Evolutionary conservation across 257 asterid species (phyloP), one percentile per base, ranked within the genome.

Genomic region (Cinchona pubescens): DNA sequence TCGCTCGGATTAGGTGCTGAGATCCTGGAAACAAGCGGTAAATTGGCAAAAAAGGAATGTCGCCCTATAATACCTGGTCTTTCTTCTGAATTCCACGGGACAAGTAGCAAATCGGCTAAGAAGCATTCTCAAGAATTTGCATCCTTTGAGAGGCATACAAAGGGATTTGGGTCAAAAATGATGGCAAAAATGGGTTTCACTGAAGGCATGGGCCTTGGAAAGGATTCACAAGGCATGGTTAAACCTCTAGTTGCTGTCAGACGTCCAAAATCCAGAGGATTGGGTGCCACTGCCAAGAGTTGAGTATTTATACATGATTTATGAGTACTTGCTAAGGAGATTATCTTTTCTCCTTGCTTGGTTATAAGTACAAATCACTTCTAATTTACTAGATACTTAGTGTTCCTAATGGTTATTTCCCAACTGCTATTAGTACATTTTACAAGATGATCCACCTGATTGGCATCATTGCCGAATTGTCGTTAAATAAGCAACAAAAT

Each of bases 131-230:
- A 62, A 43, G 84, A 82, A 46, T 35, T 90, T 75, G 99, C 88
- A 62, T 84, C 90, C 6, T 94, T 94, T 74, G 99, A 95, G 92
- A 91, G 76, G 86, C 94, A 95, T 35, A 95, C 98, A 0, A 90
- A 82, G 79, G 98, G 99, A 29, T 92, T 94, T 76, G 99, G 99
- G 59, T 94, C 99, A 37, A 94, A 85, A 78, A 83, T 94, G 91
- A 92, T 94, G 99, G 89, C 96, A 4, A 89, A 82, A 78, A 92
- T 92, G 98, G 99, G 98, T 2, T 95, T 95, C 32, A 88, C 87
- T 45, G 96, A 91, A 82, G 99, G 99, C 15, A 74, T 59, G 76
- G 98, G 98, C 21, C 87, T 95, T 46, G 99, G 98, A 19, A 92
- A 72, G 85, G 89, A 88, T 79, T 82, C 96, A 29, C 99, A 92